Conservation (phyloP, 2,329 filamentous ascomycete species). For the Parafenestella ontariensis region DNA sequence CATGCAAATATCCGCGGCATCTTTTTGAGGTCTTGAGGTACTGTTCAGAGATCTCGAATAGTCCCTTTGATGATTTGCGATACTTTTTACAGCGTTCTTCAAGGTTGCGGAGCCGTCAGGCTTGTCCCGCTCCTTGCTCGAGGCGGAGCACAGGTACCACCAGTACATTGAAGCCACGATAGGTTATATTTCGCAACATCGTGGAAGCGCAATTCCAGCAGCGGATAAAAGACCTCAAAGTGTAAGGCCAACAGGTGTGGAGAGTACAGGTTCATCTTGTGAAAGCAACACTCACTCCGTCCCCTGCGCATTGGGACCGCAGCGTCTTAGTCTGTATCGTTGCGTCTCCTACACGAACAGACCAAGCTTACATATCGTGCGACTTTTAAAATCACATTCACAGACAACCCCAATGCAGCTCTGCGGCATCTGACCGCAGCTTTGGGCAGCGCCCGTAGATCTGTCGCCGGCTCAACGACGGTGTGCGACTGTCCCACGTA, state of each 20-base stretch:
- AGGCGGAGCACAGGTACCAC: conserved; percentile 15
- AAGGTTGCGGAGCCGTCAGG: conserved; percentile 2
- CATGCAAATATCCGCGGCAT: neutral
- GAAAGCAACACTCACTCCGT: neutral
- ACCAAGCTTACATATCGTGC: conserved; percentile 8
- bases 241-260: conserved; percentile 5
- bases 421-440: conserved; percentile 10
- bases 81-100: neutral
- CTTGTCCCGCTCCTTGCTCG: conserved; percentile 5
- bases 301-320: conserved; percentile 6
- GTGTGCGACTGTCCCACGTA: conserved; percentile 14
- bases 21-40: neutral
- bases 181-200: conserved; percentile 2
- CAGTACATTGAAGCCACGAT: neutral
- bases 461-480: conserved; percentile 6
- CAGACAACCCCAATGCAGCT: conserved; percentile 1
- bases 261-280: neutral
- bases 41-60: neutral
- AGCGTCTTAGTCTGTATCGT: conserved; percentile 1
- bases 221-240: neutral
- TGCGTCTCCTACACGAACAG: conserved; percentile 2
- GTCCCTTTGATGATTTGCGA: neutral
- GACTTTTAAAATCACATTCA: neutral
- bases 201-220: neutral
- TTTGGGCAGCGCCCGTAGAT: neutral